Base-by-base conservation (phyloP, 1,139 yeast genomes). In the Debaryomycetaceae sp. region DNA sequence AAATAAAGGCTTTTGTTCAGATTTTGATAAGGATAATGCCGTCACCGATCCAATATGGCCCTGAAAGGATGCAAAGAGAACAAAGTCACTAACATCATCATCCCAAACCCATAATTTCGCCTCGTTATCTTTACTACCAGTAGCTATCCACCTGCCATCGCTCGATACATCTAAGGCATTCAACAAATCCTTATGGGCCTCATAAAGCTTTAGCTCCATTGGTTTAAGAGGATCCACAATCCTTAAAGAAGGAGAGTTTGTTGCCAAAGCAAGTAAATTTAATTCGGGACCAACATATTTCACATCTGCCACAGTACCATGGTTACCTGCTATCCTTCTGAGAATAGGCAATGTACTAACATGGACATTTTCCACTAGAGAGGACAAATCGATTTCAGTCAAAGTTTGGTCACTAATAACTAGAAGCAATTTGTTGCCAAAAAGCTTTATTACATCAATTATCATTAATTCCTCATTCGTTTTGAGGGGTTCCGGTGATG, bases 251-350 rank as follows among this genome's bases (percentile, higher is more conserved):
- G 97, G 96, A 0, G 98, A 87, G 63, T 93, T 93, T 9, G 99
- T 91, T 2, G 98, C 97, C 54, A 93, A 67, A 2, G 96, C 97
- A 41, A 91, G 63, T 29, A 69, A 59, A 37, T 76, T 63, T 38
- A 68, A 63, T 9, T 72, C 63, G 6, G 89, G 87, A 0, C 95
- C 95, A 36, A 84, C 86, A 57, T 83, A 84, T 52, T 81, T 78
- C 65, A 89, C 77, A 58, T 89, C 99, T 6, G 97, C 96, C 56
- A 93, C 84, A 34, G 95, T 95, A 49, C 97, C 98, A 64, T 93
- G 97, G 62, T 91, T 90, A 55, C 98, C 98, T 1, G 97, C 95
- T 52, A 90, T 75, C 39, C 82, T 73, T 44, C 81, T 72, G 8
- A 65, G 53, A 4, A 80, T 60, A 8, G 77, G 73, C 7, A 87